Percentiles rank a stretch among this genome's conserved stretches.
Conservation (phyloP, 352 stramenopile species). For the Pythium utonaiense region DNA sequence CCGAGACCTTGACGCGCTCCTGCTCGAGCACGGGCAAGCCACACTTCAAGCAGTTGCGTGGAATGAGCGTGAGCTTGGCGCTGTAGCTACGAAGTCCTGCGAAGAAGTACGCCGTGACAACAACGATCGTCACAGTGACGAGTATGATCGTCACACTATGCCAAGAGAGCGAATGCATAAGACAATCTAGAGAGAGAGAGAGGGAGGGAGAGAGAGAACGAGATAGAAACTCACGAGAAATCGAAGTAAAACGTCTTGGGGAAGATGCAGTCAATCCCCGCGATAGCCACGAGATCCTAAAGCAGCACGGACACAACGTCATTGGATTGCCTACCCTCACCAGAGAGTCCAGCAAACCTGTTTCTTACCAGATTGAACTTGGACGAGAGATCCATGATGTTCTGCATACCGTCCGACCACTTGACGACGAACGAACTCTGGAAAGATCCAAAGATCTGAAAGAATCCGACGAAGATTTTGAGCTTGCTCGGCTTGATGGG, state of each 20-base stretch:
- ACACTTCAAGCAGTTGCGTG: slow-evolving; percentile 64
- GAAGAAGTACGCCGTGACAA: slow-evolving; percentile 65
- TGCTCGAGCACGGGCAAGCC: slow-evolving; percentile 58
- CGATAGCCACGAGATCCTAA: slow-evolving; percentile 69
- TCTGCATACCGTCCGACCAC: slow-evolving; percentile 53
- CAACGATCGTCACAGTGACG: slow-evolving; percentile 35
- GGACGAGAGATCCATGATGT: slow-evolving; percentile 57
- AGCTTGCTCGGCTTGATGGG: slow-evolving; percentile 65
- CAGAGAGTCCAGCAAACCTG: too few species aligned
- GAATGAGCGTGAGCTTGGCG: slow-evolving; percentile 60
- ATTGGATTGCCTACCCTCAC: too few species aligned
- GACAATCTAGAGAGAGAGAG: too few species aligned
- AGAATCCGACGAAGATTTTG: slow-evolving; percentile 81
- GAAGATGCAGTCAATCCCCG: slow-evolving; percentile 69
- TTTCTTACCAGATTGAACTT: slow-evolving; percentile 66
- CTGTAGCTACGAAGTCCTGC: slow-evolving; percentile 62
- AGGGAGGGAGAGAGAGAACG: too few species aligned
- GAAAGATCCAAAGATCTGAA: slow-evolving; percentile 82
- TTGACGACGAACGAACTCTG: slow-evolving; percentile 63
- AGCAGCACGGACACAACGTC: not conserved
- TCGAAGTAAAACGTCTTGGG: slow-evolving; percentile 76
- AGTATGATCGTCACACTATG: slow-evolving; percentile 53
- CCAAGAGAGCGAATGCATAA: too few species aligned
- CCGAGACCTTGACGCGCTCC: slow-evolving; percentile 27
- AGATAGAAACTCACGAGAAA: slow-evolving; percentile 40